Base-by-base conservation (phyloP, 139 green algal species). In the Closterium sp. region DNA sequence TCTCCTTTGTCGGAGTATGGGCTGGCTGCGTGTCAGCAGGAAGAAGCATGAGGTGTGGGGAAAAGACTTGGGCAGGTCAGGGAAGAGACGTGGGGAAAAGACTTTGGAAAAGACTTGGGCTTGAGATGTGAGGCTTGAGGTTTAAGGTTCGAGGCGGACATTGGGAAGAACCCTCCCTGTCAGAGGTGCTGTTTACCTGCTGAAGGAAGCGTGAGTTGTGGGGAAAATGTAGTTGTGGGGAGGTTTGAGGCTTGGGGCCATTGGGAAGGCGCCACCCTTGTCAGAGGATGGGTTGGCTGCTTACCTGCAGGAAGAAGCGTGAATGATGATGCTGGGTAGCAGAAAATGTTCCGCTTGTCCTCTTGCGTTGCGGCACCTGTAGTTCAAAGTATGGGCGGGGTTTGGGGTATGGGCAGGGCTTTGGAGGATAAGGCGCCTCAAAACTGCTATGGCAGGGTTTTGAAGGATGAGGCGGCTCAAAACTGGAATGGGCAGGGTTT, bases 221-320 rank as follows among this genome's bases (percentile, higher is more conserved):
- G 38, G 38, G 0, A 64, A 10, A 10, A 64, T 64, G 12, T 64
- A 6, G 36, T 91, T 92, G 12, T 36, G 92, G 43, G 91, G 92
- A 7, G 7, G 91, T n/a, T 69, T 92, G 33, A 6, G 91, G 25
- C 8, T 94, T 21, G 88, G 3, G 3, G 91, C 92, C 21, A 84
- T 92, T 19, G 87, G 88, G 16, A 91, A 93, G 33, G 64, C 91
- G 0, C 84, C 91, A 28, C 91, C 87, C 1, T 3, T 94, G 88
- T 36, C 25, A 30, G 43, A 94, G 9, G 9, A 93, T 16, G 91
- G 93, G 8, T 2, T 94, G 23, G 88, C 88, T 30, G 91, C 91
- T 19, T 55, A 94, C 81, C 93, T 94, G 87, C 91, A 89, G 19
- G 88, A 92, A 64, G 88, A 94, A 84, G 87, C 91, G 43, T 92